Conservation (phyloP, 164 flowering plant genomes). For the Umbellularia californica region DNA sequence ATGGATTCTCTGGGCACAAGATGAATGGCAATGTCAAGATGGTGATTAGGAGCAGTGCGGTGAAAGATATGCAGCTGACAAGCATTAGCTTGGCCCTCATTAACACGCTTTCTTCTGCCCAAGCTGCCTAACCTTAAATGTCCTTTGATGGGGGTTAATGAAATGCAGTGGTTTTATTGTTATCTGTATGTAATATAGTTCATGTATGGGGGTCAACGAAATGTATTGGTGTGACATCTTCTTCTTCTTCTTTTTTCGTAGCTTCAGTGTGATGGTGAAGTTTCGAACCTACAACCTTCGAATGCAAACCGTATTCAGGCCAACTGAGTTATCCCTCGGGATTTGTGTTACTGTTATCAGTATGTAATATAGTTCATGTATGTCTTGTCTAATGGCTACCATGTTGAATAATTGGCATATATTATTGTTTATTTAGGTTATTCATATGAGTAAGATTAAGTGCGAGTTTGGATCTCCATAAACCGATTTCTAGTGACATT, state of each 20-base stretch:
- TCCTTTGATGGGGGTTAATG: neutral
- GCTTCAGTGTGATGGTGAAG: too few species aligned
- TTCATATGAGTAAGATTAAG: too few species aligned
- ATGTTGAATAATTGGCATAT: neutral
- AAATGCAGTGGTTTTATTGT: neutral
- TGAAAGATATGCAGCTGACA: conserved; percentile 31
- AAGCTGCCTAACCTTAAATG: neutral
- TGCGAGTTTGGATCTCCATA: too few species aligned
- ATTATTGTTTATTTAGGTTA: too few species aligned
- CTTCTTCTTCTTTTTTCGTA: too few species aligned
- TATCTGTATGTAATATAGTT: neutral
- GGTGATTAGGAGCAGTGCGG: conserved; percentile 21
- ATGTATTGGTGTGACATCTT: neutral
- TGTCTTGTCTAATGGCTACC: neutral
- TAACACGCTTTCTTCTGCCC: conserved; percentile 13
- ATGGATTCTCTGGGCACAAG: conserved; percentile 33
- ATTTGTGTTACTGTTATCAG: neutral
- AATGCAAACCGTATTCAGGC: too few species aligned
- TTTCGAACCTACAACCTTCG: too few species aligned
- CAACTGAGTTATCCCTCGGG: too few species aligned
- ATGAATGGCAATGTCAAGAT: conserved; percentile 23
- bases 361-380: neutral
- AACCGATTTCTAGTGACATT: too few species aligned
- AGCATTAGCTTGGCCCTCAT: conserved; percentile 56
- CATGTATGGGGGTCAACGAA: neutral